Evolutionary conservation across 2,329 filamentous ascomycete species (phyloP), one percentile per base, ranked within the genome.

Genomic region (Sporothrix protearum): DNA sequence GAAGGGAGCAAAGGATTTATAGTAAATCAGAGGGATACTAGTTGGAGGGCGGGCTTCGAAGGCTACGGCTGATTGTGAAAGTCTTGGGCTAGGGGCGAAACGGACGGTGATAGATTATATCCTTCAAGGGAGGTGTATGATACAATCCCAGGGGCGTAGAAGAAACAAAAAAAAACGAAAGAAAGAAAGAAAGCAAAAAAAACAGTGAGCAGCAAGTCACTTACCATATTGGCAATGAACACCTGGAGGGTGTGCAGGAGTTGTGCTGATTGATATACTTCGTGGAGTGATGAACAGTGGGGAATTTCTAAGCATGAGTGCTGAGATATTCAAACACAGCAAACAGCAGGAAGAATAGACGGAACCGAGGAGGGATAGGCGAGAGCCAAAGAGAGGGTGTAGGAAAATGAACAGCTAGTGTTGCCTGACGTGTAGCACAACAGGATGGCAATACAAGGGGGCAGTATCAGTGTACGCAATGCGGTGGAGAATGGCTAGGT

Each of bases 161-260:
- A 12, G n/a, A 25, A 22, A 30, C 2, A 49, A 77, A 78, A 77
- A 76, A 80, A 77, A 76, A 78, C 77, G 78, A 78, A 53, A 39
- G 78, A 42, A 47, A 71, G 74, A 61, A 76, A 47, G 28, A 68
- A 33, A 42, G 10, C 9, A 9, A 53, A 39, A 1, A 39, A 8
- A 22, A n/a, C n/a, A n/a, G n/a, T n/a, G n/a, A n/a, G n/a, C n/a
- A n/a, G n/a, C n/a, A n/a, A 51, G 53, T 45, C 75, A 78, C 84
- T 85, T 84, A 85, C 84, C 84, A 85, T 85, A 78, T 79, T 83
- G 79, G 79, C 78, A 76, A 79, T 77, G 80, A 36, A 30, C 28
- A 77, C 63, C 42, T 7, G 39, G 45, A 80, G 79, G 78, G 78
- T 80, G 78, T 78, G 80, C 79, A 78, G 77, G 78, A 80, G 79